Evolutionary conservation across 805 yeast species (phyloP), one percentile per base, ranked within the genome.

Genomic region (Tanozyma kutaoensis): DNA sequence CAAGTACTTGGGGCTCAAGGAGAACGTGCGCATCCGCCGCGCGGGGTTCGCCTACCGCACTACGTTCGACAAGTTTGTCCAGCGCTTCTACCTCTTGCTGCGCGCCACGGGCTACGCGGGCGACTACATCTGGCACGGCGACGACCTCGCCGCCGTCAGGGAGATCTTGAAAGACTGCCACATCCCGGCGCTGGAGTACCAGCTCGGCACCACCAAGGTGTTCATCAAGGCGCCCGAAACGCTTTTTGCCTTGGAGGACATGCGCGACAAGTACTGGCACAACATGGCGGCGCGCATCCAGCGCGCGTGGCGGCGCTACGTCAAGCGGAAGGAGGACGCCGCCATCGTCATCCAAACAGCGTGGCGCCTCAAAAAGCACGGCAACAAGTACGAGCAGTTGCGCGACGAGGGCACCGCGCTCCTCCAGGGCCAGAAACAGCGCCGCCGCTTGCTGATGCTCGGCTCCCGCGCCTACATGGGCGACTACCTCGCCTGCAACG

Each of bases 1-100:
- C 39, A 91, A 91, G 46, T 91, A 91, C 52, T 65, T 91, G 38
- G 98, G 98, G 48, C 62, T 91, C 52, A 91, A 91, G 46, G 98
- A 91, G 52, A 91, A 91, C 52, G 97, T 91, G 27, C 72, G 97
- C 36, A 91, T 91, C 39, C 74, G 98, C 64, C 78, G 98, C 62
- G 97, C 98, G 0, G 98, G 98, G 25, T 91, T 91, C 53, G 98
- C 98, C 1, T 91, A 86, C 46, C 76, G 98, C 55, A 94, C 93
- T 38, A 81, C 95, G 0, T 91, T 85, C 52, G 96, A 91, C 33
- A 86, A 86, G 51, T 91, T 91, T 46, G 95, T 84, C 12, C 95
- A 91, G 53, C 66, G 97, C 45, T 91, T 91, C 49, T 88, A 84
- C 49, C 56, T 91, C 28, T 59, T 91, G 25, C 84, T 96, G 1